Evolutionary conservation across 495 filamentous ascomycete species (phyloP).

Genomic region (Hapsidospora chrysogenum): DNA sequence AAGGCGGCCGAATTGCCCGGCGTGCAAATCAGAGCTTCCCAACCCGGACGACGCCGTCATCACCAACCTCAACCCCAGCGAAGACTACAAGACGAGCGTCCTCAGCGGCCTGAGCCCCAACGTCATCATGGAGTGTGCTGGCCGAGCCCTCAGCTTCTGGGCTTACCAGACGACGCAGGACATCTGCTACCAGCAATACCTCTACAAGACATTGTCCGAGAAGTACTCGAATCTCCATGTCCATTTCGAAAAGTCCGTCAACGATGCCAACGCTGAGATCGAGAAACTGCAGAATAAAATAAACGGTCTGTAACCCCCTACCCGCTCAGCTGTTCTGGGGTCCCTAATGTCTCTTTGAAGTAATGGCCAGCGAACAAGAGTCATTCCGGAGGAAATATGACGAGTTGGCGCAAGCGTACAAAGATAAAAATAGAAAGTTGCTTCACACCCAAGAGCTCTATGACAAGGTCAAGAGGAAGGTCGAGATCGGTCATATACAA

Average conservation of each 20-base stretch:
- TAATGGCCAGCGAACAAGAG: slow-evolving; percentile 48
- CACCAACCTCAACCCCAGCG: slow-evolving; percentile 63
- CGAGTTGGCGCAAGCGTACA: slow-evolving; percentile 49
- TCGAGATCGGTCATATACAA: slow-evolving; percentile 51
- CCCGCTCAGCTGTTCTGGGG: neutral
- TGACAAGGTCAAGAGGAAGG: slow-evolving; percentile 60
- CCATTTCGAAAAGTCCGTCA: slow-evolving; percentile 65
- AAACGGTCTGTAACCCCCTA: slow-evolving; percentile 8
- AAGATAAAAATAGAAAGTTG: slow-evolving; percentile 62
- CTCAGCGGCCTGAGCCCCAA: slow-evolving; percentile 72
- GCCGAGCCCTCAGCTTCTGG: slow-evolving; percentile 74
- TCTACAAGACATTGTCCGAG: slow-evolving; percentile 56
- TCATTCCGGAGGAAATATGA: slow-evolving; percentile 57
- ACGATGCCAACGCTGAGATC: slow-evolving; percentile 71
- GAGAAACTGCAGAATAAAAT: slow-evolving; percentile 43
- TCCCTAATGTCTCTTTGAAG: slow-evolving; percentile 18
- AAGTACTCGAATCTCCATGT: slow-evolving; percentile 52
- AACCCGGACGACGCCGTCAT: slow-evolving; percentile 67
- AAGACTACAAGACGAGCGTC: slow-evolving; percentile 88
- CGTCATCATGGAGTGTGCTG: slow-evolving; percentile 81
- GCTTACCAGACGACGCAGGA: slow-evolving; percentile 83
- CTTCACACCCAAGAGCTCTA: slow-evolving; percentile 71
- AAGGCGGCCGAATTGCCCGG: slow-evolving; percentile 51
- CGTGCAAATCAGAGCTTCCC: slow-evolving; percentile 52
- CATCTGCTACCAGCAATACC: slow-evolving; percentile 76